Percentiles rank a stretch among this genome's conserved stretches.
Evolutionary conservation across 169 alveolate genomes (phyloP).

Genomic region (Sarcocystis neurona): DNA sequence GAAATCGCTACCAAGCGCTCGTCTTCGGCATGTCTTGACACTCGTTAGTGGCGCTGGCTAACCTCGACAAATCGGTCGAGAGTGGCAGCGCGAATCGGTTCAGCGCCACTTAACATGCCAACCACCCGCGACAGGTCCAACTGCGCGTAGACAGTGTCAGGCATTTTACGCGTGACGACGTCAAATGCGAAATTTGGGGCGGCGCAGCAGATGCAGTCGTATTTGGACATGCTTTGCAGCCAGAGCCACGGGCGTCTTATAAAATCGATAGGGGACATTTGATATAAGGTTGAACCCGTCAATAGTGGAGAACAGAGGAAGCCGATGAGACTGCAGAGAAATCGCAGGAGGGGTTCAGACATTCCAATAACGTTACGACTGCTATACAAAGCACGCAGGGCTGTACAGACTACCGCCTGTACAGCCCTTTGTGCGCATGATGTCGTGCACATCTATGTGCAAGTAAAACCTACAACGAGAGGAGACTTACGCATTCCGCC

Average conservation of each 20-base stretch:
- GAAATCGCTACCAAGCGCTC: too few species aligned
- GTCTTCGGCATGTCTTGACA: too few species aligned
- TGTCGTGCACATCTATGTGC: too few species aligned
- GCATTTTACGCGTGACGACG: slow-evolving; percentile 71
- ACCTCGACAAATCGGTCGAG: slow-evolving; percentile 67
- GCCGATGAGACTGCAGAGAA: slow-evolving; percentile 71
- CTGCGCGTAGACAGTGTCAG: slow-evolving; percentile 60
- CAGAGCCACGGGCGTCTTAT: slow-evolving; percentile 74
- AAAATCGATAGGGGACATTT: slow-evolving; percentile 78
- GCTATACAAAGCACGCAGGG: too few species aligned
- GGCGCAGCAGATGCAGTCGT: slow-evolving; percentile 71
- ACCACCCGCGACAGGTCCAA: slow-evolving; percentile 70
- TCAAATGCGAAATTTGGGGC: slow-evolving; percentile 82
- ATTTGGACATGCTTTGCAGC: slow-evolving; percentile 74
- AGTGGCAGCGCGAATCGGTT: slow-evolving; percentile 75
- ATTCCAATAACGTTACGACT: background rate
- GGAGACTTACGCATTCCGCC: too few species aligned
- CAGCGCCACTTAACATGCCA: slow-evolving; percentile 76
- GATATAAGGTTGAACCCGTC: slow-evolving; percentile 71
- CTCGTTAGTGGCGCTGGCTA: too few species aligned
- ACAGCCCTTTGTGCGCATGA: background rate
- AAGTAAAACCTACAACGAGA: too few species aligned
- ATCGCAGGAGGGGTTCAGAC: background rate
- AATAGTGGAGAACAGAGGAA: slow-evolving; percentile 73
- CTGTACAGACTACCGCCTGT: too few species aligned